Percentiles rank a stretch among this genome's conserved stretches.
phyloP scores from a whole-genome alignment of 495 filamentous ascomycete species.

The Apodospora peruviana region DNA sequence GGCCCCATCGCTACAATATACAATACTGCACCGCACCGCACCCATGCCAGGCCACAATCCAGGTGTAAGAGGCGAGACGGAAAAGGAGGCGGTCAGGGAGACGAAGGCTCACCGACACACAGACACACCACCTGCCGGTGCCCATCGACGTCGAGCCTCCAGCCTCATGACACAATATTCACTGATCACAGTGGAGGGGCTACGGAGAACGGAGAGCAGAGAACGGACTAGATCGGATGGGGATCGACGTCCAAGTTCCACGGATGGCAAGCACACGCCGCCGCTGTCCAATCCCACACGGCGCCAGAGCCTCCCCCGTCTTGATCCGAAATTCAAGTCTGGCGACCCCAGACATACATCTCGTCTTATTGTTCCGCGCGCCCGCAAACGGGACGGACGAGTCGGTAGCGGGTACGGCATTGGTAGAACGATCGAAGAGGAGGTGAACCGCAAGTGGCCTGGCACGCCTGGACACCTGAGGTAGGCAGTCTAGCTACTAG shows the following conservation, averaged over 20 bases:
- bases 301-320: conserved; percentile 1
- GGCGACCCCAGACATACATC: conserved; percentile 1
- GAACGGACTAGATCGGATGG: background rate
- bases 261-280: background rate
- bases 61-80: no score
- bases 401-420: background rate
- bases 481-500: background rate
- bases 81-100: no score
- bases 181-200: no score
- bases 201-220: no score
- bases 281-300: background rate
- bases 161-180: no score
- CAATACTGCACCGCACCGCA: no score
- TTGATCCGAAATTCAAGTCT: conserved; percentile 1
- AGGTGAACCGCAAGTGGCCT: background rate
- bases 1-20: no score
- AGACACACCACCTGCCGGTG: no score
- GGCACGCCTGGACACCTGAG: no score
- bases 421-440: background rate
- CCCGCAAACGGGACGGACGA: background rate
- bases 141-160: no score
- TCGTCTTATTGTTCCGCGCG: background rate
- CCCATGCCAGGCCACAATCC: no score
- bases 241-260: background rate
- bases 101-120: no score